Percentiles rank a stretch among this genome's conserved stretches.
phyloP scores from a whole-genome alignment of 78 protist genomes.

The Bodo saltans region DNA sequence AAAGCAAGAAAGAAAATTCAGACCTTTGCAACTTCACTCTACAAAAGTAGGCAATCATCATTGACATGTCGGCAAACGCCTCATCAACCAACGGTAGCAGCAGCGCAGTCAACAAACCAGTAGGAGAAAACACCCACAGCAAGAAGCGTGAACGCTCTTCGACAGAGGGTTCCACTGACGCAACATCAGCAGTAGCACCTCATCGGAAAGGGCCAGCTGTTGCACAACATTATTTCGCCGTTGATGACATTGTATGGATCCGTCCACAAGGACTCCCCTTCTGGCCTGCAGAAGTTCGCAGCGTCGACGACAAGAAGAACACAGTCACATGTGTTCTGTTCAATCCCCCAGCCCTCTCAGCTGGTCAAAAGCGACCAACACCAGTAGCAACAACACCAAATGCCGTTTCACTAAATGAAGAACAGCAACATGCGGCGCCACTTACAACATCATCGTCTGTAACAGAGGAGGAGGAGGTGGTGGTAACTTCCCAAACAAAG shows the following conservation, averaged over 20 bases:
- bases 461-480: background rate
- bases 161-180: no score
- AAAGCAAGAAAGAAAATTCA: background rate
- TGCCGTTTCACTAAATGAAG: no score
- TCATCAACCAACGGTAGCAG: no score
- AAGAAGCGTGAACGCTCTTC: no score
- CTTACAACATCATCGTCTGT: no score
- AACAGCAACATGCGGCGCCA: no score
- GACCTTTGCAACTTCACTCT: background rate
- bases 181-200: no score
- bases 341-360: background rate
- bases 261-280: background rate
- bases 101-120: no score
- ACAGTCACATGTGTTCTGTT: background rate
- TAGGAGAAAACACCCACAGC: no score
- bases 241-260: conserved; percentile 2
- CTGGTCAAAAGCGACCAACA: no score
- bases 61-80: background rate
- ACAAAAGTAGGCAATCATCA: background rate
- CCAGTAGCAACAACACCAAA: no score
- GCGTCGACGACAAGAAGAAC: background rate
- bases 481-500: background rate
- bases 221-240: background rate
- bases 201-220: no score
- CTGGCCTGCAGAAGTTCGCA: conserved; percentile 4